These are phyloP conservation scores for Mycena haematopus DNA, from an alignment of 768 basidiomycete genomes.

Conservation along the genomic window DNA sequence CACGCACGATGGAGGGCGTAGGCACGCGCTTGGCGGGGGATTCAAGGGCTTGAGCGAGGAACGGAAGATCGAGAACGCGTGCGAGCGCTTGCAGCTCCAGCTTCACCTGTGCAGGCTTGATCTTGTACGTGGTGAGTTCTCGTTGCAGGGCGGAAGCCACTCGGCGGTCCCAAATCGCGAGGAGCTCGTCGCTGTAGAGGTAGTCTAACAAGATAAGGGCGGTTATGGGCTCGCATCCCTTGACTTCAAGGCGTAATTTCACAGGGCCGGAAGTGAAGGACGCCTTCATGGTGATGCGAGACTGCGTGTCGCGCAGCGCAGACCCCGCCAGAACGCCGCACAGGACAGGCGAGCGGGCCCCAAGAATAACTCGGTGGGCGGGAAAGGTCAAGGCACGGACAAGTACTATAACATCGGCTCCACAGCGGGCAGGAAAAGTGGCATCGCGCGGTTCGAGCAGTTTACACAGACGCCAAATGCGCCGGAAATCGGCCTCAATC, in stretches of 20 bases:
- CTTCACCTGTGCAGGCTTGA: slow-evolving; percentile 58
- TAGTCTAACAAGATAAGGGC: slow-evolving; percentile 81
- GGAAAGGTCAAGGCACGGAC: slow-evolving; percentile 55
- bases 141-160: slow-evolving; percentile 52
- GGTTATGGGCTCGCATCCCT: slow-evolving; percentile 67
- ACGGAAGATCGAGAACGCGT: slow-evolving; percentile 60
- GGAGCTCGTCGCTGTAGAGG: slow-evolving; percentile 85
- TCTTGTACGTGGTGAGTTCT: slow-evolving; percentile 46
- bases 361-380: slow-evolving; percentile 71
- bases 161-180: slow-evolving; percentile 86
- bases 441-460: slow-evolving; percentile 38
- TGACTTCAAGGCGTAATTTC: slow-evolving; percentile 47
- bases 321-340: slow-evolving; percentile 46
- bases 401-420: slow-evolving; percentile 68
- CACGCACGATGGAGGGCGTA: slow-evolving; percentile 50
- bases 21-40: slow-evolving; percentile 65
- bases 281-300: slow-evolving; percentile 27
- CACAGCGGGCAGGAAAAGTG: slow-evolving; percentile 44
- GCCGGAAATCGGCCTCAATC: slow-evolving; percentile 45
- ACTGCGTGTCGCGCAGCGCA: slow-evolving; percentile 19
- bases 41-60: slow-evolving; percentile 61
- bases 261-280: slow-evolving; percentile 29
- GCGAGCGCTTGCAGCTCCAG: slow-evolving; percentile 68
- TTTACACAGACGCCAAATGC: slow-evolving; percentile 41
- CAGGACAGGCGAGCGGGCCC: slow-evolving; percentile 60